Percentiles rank a stretch among this genome's conserved stretches.
phyloP scores from a whole-genome alignment of 1,139 yeast genomes.

The Saccharomycopsis hybrid region DNA sequence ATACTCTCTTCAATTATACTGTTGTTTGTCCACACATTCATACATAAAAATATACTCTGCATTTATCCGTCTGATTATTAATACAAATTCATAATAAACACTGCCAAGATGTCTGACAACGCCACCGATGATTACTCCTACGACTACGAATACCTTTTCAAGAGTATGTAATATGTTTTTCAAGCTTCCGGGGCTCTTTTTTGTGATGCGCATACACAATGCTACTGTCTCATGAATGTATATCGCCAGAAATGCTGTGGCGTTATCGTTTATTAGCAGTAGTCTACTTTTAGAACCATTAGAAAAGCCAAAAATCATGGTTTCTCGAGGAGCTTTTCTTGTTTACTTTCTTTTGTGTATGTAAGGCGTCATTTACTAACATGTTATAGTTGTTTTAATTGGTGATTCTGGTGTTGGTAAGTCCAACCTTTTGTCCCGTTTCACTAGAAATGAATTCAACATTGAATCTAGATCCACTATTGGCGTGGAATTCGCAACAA shows the following conservation, averaged over 20 bases:
- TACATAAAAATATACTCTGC: too few relatives aligned
- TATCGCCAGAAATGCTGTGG: too few relatives aligned
- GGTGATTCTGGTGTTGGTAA: conserved; percentile 99
- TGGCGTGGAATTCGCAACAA: conserved; percentile 97
- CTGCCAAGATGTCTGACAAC: conserved; percentile 36
- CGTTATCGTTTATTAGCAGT: too few relatives aligned
- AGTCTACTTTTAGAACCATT: too few relatives aligned
- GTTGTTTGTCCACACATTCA: too few relatives aligned
- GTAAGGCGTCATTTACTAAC: neutral
- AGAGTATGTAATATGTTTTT: conserved; percentile 41
- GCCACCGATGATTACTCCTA: conserved; percentile 67
- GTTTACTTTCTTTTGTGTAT: neutral
- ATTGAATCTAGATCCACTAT: conserved; percentile 91
- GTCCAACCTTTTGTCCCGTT: conserved; percentile 86
- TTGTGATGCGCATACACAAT: conserved; percentile 12
- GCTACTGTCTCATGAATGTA: too few relatives aligned
- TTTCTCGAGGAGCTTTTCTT: too few relatives aligned
- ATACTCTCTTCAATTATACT: too few relatives aligned
- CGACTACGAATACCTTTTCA: conserved; percentile 93
- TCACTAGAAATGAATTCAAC: conserved; percentile 93
- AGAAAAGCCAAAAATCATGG: too few relatives aligned
- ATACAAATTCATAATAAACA: too few relatives aligned
- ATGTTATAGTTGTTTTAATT: conserved; percentile 32
- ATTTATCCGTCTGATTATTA: too few relatives aligned
- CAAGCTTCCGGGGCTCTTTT: neutral